Percentiles rank a stretch among this genome's conserved stretches.
Conservation (phyloP, 306 rosid species). For the Abrus precatorius region DNA sequence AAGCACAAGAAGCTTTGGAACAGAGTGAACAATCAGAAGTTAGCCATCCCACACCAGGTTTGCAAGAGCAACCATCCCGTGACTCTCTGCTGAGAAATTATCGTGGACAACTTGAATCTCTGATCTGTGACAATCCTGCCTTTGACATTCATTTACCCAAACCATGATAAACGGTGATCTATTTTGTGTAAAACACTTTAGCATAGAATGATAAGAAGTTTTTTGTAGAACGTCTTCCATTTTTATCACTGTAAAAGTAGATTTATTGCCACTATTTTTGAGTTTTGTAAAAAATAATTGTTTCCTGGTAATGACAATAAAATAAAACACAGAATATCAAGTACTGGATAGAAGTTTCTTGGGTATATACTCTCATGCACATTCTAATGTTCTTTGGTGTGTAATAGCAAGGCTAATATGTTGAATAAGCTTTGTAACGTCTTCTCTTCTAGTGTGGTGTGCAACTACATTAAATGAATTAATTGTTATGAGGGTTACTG, state of each 20-base stretch:
- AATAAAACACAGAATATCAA: constrained; percentile 7
- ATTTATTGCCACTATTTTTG: constrained; percentile 6
- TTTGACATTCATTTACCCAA: constrained; percentile 53
- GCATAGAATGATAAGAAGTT: constrained; percentile 39
- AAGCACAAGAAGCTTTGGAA: constrained; percentile 50
- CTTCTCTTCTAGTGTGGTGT: no score
- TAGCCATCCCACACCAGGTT: constrained; percentile 33
- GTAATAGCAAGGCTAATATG: no score
- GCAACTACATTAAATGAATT: no score
- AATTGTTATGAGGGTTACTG: no score
- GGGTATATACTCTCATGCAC: neutral
- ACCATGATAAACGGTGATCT: constrained; percentile 40
- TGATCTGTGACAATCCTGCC: constrained; percentile 61
- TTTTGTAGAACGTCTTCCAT: constrained; percentile 4
- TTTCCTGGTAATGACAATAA: constrained; percentile 5
- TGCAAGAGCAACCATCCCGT: constrained; percentile 50
- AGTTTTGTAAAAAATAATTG: neutral
- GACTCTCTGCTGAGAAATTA: constrained; percentile 51
- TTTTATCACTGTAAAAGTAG: constrained; percentile 15
- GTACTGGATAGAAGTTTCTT: constrained; percentile 29
- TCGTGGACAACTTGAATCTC: constrained; percentile 60
- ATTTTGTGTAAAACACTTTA: constrained; percentile 14
- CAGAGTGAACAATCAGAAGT: constrained; percentile 44
- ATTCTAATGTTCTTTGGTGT: no score
- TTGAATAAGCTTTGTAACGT: no score